Evolutionary conservation across 495 filamentous ascomycete species (phyloP).

Genomic region (Podospora pseudopauciseta): DNA sequence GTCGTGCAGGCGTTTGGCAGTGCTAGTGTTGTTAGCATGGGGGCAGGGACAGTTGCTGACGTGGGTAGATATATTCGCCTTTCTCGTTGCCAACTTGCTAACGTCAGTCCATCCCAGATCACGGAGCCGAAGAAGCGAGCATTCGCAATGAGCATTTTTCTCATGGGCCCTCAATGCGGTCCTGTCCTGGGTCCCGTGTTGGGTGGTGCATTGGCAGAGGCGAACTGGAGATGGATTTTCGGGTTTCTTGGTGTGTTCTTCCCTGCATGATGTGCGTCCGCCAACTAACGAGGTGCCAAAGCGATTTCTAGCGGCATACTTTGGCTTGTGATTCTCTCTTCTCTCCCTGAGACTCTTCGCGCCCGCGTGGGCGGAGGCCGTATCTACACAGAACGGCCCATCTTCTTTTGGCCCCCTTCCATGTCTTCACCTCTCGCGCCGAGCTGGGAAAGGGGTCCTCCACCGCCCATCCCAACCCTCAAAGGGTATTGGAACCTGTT

Average conservation of each 20-base stretch:
- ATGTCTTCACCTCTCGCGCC: constrained; percentile 14
- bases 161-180: constrained; percentile 17
- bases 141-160: constrained; percentile 18
- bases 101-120: constrained; percentile 6
- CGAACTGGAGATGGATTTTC: constrained; percentile 20
- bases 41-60: constrained; percentile 16
- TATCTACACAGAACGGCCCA: neutral
- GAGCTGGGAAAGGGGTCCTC: constrained; percentile 9
- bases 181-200: constrained; percentile 16
- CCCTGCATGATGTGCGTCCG: neutral
- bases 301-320: constrained; percentile 14
- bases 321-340: constrained; percentile 5
- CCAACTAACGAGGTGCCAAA: neutral
- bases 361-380: constrained; percentile 11
- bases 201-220: constrained; percentile 18
- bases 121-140: constrained; percentile 18
- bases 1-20: constrained; percentile 12
- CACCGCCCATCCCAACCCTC: constrained; percentile 12
- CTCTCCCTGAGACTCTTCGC: constrained; percentile 10
- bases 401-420: constrained; percentile 15
- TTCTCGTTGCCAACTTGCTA: neutral
- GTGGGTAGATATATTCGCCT: constrained; percentile 6
- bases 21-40: constrained; percentile 16
- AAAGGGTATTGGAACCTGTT: constrained; percentile 17
- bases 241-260: constrained; percentile 15